A percentile compares a stretch with the other conserved stretches of the same genome.
These are phyloP conservation scores for Daldinia childiae DNA, from an alignment of 495 filamentous ascomycete species.

Conservation along the genomic window DNA sequence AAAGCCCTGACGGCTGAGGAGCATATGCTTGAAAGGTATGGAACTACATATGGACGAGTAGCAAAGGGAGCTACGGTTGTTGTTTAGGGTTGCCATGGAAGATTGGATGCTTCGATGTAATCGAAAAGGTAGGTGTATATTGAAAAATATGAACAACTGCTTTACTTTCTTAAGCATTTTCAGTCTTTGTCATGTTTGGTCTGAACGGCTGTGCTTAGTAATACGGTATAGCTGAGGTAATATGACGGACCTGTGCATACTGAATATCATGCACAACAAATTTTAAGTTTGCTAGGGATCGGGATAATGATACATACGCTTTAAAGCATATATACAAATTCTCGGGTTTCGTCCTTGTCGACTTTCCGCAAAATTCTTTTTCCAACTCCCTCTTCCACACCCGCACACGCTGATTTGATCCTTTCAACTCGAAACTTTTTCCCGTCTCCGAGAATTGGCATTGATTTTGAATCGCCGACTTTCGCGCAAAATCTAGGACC, in stretches of 20 bases:
- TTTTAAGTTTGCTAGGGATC: no score
- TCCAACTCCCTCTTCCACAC: conserved; percentile 43
- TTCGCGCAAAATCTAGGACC: conserved; percentile 1
- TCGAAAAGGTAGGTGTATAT: not conserved
- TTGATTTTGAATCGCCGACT: conserved; percentile 21
- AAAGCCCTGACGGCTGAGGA: conserved; percentile 46
- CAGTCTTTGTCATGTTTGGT: no score
- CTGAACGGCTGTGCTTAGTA: no score
- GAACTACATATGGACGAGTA: conserved; percentile 29
- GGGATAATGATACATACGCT: not conserved
- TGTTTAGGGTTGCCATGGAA: not conserved
- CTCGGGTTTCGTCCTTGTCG: conserved; percentile 5
- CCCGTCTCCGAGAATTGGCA: conserved; percentile 42
- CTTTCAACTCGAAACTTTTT: conserved; percentile 42
- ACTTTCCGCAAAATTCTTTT: conserved; percentile 48
- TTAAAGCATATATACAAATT: conserved; percentile 12
- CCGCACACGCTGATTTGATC: conserved; percentile 41
- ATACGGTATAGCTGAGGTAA: no score
- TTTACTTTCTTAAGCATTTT: no score
- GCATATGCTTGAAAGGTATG: conserved; percentile 43
- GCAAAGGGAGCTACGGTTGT: not conserved
- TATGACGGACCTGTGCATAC: no score
- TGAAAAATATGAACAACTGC: not conserved
- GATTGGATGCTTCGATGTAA: not conserved
- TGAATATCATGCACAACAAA: no score